Percentiles rank a stretch among this genome's conserved stretches.
These are phyloP conservation scores for Neurospora intermedia DNA, from an alignment of 495 filamentous ascomycete genomes.

Conservation along the genomic window DNA sequence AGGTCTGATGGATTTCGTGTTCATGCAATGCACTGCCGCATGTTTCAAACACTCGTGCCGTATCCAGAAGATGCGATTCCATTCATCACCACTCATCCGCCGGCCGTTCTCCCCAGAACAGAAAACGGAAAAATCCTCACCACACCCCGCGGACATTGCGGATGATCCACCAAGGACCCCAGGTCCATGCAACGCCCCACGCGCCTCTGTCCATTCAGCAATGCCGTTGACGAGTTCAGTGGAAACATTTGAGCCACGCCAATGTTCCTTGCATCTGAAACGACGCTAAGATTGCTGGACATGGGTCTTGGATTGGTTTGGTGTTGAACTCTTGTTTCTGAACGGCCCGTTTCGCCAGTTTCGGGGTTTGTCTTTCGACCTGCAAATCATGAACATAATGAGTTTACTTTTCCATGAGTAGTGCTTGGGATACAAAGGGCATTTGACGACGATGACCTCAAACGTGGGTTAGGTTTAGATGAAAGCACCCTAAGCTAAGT, in stretches of 20 bases:
- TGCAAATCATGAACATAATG: too few relatives aligned
- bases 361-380: too few relatives aligned
- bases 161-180: background rate
- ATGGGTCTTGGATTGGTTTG: background rate
- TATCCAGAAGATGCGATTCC: background rate
- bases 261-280: slow-evolving; percentile 26
- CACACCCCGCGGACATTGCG: background rate
- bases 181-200: slow-evolving; percentile 1
- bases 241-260: slow-evolving; percentile 1
- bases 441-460: too few relatives aligned
- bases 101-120: background rate
- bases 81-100: background rate
- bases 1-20: background rate
- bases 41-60: background rate
- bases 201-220: background rate
- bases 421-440: too few relatives aligned
- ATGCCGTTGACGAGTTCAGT: slow-evolving; percentile 1
- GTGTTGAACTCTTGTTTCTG: background rate
- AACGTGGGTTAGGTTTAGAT: too few relatives aligned
- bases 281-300: slow-evolving; percentile 7
- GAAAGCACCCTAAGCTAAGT: too few relatives aligned
- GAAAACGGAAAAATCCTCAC: background rate
- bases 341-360: background rate
- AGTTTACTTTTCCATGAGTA: too few relatives aligned
- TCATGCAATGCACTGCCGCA: background rate